These are phyloP conservation scores for Colletotrichum sp. DNA, from an alignment of 2,329 filamentous ascomycete species.

Conservation along the genomic window DNA sequence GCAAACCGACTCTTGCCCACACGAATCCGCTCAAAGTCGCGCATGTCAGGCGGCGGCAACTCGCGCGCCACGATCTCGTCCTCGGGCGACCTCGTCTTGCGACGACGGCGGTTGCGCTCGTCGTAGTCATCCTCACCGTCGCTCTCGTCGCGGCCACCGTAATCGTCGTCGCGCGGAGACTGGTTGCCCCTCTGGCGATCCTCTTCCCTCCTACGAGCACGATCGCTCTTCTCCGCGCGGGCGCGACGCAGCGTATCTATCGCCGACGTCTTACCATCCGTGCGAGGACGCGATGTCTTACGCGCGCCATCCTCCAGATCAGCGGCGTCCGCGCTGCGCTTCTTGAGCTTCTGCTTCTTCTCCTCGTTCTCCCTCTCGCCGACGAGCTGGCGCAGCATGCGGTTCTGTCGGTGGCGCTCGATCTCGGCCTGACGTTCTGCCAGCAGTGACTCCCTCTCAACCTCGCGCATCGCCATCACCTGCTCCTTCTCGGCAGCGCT, in stretches of 20 bases:
- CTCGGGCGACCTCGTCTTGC: conserved; percentile 58
- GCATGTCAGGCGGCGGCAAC: conserved; percentile 73
- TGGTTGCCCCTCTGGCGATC: conserved; percentile 59
- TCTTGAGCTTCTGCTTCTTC: conserved; percentile 67
- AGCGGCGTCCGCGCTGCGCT: conserved; percentile 79
- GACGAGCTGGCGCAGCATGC: conserved; percentile 79
- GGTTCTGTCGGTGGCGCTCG: conserved; percentile 81
- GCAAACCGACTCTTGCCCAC: conserved; percentile 87
- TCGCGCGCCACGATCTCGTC: conserved; percentile 73
- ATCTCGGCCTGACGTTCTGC: conserved; percentile 86
- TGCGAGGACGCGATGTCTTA: conserved; percentile 76
- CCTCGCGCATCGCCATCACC: conserved; percentile 87
- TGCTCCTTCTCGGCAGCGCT: conserved; percentile 75
- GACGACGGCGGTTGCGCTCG: conserved; percentile 36
- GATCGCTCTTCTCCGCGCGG: conserved; percentile 68
- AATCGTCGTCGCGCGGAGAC: conserved; percentile 49
- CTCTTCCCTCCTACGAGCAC: conserved; percentile 66
- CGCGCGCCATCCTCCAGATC: conserved; percentile 80
- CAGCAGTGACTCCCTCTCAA: conserved; percentile 88
- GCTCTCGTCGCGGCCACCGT: conserved; percentile 71
- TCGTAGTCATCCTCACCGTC: conserved; percentile 64
- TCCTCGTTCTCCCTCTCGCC: conserved; percentile 68
- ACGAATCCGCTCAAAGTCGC: conserved; percentile 84
- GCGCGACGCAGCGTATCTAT: conserved; percentile 74
- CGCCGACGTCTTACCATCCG: conserved; percentile 70